Evolutionary conservation across 83 land plant genomes (phyloP), one percentile per base, ranked within the genome.

Genomic region (Isoetes engelmannii): DNA sequence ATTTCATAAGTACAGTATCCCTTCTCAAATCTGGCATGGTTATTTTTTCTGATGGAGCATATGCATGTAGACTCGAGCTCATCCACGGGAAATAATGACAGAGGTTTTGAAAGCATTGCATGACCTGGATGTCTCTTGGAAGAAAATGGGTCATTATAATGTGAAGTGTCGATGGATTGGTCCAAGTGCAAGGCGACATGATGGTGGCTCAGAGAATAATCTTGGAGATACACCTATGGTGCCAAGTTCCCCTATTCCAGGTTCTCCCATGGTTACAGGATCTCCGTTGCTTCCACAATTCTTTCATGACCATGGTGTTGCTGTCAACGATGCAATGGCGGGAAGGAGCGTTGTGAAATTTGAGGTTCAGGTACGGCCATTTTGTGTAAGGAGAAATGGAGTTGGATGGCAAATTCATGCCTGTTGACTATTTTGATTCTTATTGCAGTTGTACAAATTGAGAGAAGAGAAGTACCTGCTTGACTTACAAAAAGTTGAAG

Each of bases 111-210:
- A 78, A 63, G 85, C 86, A 44, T 58, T 89, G 60, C 89, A 85
- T 64, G 85, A 85, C 28, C 70, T 89, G 75, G 83, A 80, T 67
- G 84, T 89, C 56, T 47, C 62, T 15, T 85, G 92, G 92, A 89
- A 89, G 80, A 84, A 80, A 74, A 75, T 83, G 47, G 92, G 87
- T 21, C 86, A 80, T 44, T 89, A 89, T 69, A 83, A 80, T 73
- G 84, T 89, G 80, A 89, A 84, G 74, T 89, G 92, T 75, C 80
- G 83, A 58, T 89, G 92, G 92, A 50, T 82, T 57, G 77, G 82
- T 53, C 77, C 81, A 47, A 48, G 69, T 50, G 80, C 77, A 56
- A 70, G n/a, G 69, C 57, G 18, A 6, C n/a, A 15, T 18, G 53
- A 43, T 43, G 53, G 72, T 44, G 47, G 72, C 13, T 57, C 4